These are phyloP conservation scores for Cryptococcus amylolentus DNA, from an alignment of 1,284 basidiomycete genomes.

Conservation along the genomic window DNA sequence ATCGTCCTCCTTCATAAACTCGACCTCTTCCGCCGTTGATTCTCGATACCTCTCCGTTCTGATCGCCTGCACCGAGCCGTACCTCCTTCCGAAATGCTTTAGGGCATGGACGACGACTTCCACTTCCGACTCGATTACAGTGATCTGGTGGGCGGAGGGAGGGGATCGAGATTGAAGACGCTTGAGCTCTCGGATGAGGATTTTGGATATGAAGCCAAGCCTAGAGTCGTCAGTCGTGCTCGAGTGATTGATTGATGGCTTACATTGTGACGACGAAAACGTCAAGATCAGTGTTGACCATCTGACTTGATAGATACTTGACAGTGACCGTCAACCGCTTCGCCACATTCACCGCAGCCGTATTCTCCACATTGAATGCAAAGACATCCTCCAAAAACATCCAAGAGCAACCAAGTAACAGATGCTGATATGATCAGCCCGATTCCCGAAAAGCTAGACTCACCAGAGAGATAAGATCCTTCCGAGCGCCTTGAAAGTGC, in stretches of 20 bases:
- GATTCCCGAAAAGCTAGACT: conserved; percentile 5
- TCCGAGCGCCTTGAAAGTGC: conserved; percentile 22
- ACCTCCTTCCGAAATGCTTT: conserved; percentile 22
- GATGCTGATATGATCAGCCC: conserved; percentile 21
- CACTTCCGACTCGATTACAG: conserved; percentile 29
- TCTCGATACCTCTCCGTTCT: conserved; percentile 23
- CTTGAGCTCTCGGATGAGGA: conserved; percentile 40
- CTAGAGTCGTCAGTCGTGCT: conserved; percentile 12
- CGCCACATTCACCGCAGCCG: conserved; percentile 30
- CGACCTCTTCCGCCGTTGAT: conserved; percentile 20
- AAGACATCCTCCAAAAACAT: conserved; percentile 44
- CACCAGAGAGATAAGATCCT: conserved; percentile 30
- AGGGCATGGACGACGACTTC: conserved; percentile 30
- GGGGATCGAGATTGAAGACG: conserved; percentile 16
- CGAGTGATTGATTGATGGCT: conserved; percentile 8
- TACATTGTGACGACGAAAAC: conserved; percentile 41
- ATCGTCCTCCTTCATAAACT: conserved; percentile 24
- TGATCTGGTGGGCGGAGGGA: not conserved
- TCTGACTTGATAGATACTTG: conserved; percentile 8
- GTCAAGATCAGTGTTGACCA: conserved; percentile 25
- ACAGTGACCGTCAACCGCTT: conserved; percentile 25
- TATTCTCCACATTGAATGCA: conserved; percentile 32
- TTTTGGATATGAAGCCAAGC: conserved; percentile 35
- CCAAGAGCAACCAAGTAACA: conserved; percentile 40
- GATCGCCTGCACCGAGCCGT: conserved; percentile 30